Evolutionary conservation across 179 eudicot species (phyloP).

Genomic region (Beta lomatogona): DNA sequence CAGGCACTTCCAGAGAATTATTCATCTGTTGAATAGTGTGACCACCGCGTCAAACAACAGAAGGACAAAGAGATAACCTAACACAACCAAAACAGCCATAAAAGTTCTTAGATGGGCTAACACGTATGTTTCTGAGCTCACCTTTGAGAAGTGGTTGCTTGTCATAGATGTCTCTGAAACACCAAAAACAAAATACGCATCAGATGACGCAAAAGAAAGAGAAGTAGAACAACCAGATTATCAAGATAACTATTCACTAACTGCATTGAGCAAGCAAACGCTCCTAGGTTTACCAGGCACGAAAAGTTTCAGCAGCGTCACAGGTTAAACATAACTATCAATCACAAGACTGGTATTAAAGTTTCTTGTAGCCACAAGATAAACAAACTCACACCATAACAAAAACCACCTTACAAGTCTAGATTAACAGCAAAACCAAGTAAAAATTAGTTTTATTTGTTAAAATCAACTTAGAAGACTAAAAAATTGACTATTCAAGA

Average conservation of each 20-base stretch:
- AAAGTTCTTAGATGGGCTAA: not conserved
- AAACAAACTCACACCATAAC: not conserved
- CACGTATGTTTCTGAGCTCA: conserved; percentile 20
- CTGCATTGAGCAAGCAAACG: not conserved
- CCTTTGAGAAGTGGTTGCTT: conserved; percentile 40
- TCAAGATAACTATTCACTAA: not conserved
- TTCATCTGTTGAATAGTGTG: conserved; percentile 30
- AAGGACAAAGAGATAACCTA: not conserved
- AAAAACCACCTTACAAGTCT: not conserved
- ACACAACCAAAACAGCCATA: not conserved
- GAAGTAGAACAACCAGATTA: not conserved
- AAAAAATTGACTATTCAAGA: not conserved
- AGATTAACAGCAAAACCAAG: not conserved
- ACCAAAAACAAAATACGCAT: conserved; percentile 24
- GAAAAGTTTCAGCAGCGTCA: not conserved
- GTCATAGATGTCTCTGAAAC: conserved; percentile 43
- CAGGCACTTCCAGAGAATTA: conserved; percentile 34
- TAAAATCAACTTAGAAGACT: not conserved
- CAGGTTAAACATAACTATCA: not conserved
- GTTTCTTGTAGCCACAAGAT: not conserved
- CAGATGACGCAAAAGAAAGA: conserved; percentile 15
- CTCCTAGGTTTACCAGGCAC: not conserved
- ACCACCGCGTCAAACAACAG: conserved; percentile 7
- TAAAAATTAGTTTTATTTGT: not conserved
- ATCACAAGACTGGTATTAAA: not conserved